Evolutionary conservation across 768 basidiomycete genomes (phyloP).

Genomic region (Agaricus sinodeliciosus): DNA sequence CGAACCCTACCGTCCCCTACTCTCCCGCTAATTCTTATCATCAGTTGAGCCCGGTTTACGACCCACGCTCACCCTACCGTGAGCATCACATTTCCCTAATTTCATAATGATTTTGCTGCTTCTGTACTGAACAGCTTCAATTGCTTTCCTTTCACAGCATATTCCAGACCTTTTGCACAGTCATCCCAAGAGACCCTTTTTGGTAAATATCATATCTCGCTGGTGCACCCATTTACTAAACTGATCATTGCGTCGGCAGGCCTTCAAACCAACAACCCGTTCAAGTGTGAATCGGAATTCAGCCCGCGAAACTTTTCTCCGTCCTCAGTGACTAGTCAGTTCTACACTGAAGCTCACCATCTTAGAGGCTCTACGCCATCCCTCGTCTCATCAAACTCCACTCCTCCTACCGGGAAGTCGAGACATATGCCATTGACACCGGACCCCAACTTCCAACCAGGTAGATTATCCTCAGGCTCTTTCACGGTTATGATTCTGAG

Average conservation of each 20-base stretch:
- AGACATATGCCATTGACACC: neutral
- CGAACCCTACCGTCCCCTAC: neutral
- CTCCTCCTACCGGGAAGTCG: neutral
- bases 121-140: neutral
- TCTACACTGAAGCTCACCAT: neutral
- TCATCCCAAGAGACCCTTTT: neutral
- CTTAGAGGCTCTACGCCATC: neutral
- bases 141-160: neutral
- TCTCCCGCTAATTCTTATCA: neutral
- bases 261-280: neutral
- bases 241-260: neutral
- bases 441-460: neutral
- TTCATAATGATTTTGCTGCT: neutral
- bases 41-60: neutral
- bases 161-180: neutral
- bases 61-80: neutral
- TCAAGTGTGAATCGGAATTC: neutral
- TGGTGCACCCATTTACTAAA: neutral
- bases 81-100: neutral
- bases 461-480: neutral
- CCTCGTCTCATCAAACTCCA: neutral
- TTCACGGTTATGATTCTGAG: no score
- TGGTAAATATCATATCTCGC: neutral
- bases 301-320: neutral
- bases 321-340: neutral